Conservation (phyloP, 257 asterid species). For the Penstemon newberryi region DNA sequence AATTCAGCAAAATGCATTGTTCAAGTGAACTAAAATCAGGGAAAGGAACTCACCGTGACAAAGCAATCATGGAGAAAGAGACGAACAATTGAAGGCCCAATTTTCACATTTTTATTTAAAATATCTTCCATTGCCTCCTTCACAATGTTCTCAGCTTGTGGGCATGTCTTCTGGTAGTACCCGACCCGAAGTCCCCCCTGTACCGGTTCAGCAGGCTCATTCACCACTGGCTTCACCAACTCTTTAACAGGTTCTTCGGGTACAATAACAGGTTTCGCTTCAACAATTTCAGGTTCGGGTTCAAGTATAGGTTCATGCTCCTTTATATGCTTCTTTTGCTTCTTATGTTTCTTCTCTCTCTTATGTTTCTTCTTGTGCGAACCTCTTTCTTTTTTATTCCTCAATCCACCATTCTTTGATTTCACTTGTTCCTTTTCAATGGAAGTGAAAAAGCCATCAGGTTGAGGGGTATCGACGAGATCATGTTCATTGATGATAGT, state of each 20-base stretch:
- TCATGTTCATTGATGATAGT: no score
- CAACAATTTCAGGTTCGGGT: conserved; percentile 4
- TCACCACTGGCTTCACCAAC: not conserved
- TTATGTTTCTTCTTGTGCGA: not conserved
- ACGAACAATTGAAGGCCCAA: conserved; percentile 55
- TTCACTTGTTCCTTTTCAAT: no score
- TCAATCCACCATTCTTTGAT: not conserved
- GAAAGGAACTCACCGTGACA: conserved; percentile 40
- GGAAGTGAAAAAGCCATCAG: no score
- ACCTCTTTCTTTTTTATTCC: not conserved
- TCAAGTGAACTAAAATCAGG: not conserved
- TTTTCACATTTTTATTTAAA: conserved; percentile 38
- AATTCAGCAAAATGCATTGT: not conserved
- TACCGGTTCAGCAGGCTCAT: not conserved
- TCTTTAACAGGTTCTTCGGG: not conserved
- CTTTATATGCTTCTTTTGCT: not conserved
- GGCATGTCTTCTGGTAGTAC: conserved; percentile 53
- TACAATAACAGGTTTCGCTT: not conserved
- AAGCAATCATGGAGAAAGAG: conserved; percentile 65
- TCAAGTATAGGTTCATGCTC: not conserved
- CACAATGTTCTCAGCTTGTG: conserved; percentile 51
- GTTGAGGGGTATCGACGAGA: no score
- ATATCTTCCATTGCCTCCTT: conserved; percentile 34
- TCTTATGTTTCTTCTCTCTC: not conserved
- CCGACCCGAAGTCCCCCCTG: conserved; percentile 30